Percentiles rank a stretch among this genome's conserved stretches.
Conservation (phyloP, 345 rosid species). For the Linum trigynum region DNA sequence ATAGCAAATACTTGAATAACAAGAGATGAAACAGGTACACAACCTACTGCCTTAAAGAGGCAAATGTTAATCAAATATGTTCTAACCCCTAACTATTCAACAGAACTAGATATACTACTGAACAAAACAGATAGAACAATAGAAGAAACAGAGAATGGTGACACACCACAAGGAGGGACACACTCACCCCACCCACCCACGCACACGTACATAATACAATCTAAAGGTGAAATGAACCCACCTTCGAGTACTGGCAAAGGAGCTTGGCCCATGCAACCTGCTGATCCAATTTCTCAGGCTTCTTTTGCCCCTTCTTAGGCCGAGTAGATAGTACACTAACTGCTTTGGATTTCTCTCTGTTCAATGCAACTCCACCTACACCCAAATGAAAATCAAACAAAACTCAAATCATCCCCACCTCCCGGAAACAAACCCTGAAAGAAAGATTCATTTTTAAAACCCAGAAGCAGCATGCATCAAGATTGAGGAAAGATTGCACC, state of each 20-base stretch:
- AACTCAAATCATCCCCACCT: background rate
- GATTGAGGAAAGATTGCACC: slow-evolving; percentile 28
- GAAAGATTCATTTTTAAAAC: no score
- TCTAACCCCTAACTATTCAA: background rate
- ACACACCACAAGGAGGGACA: background rate
- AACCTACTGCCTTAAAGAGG: no score
- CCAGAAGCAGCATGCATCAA: no score
- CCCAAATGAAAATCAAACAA: slow-evolving; percentile 23
- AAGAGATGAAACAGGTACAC: background rate
- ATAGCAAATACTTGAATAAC: background rate
- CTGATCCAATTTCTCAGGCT: slow-evolving; percentile 27
- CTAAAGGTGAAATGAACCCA: slow-evolving; percentile 14
- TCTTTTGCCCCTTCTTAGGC: slow-evolving; percentile 31
- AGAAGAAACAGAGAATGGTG: no score
- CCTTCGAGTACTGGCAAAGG: slow-evolving; percentile 83
- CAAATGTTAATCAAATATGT: background rate
- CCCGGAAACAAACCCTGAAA: background rate
- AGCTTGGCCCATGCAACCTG: slow-evolving; percentile 83
- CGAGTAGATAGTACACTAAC: slow-evolving; percentile 18
- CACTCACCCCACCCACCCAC: background rate
- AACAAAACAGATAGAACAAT: background rate
- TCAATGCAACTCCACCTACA: slow-evolving; percentile 22
- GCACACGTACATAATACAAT: background rate
- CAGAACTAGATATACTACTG: background rate
- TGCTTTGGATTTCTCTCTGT: slow-evolving; percentile 37